Evolutionary conservation across 805 yeast species (phyloP), one percentile per base, ranked within the genome.

Genomic region (Starmerella ratchasimensis): DNA sequence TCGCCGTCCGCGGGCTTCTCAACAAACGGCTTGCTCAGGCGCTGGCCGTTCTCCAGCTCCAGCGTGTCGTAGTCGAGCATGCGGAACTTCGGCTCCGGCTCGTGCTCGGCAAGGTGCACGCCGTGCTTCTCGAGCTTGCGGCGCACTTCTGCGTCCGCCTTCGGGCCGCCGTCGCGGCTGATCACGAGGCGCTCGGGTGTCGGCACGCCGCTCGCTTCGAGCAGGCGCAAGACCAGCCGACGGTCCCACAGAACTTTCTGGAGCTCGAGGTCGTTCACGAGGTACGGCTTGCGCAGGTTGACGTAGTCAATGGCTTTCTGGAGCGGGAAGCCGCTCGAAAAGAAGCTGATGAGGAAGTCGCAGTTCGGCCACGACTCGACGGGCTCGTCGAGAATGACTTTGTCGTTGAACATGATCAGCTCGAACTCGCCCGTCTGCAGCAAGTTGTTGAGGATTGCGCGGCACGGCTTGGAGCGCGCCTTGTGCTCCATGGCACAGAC

Each of bases 1-100:
- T 90, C 99, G 38, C 99, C 99, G 58, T 90, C 95, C 3, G 86
- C 97, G 1, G 99, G 99, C 50, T 90, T 90, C 58, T 90, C 99
- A 24, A 90, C 98, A 65, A 76, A 90, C 5, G 99, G 99, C 56
- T 90, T 90, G 28, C 65, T 67, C 62, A 90, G 62, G 7, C 64
- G 62, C 50, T 71, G 58, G 9, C 46, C 49, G 22, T 37, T 39
- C 7, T 93, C 95, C 48, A 80, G 72, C 17, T 80, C 90, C 2
- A 94, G 76, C 43, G 88, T 93, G 37, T 80, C 90, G 55, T 82
- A 93, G 20, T 80, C 60, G n/a, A 58, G 39, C 97, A 90, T 83
- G 47, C 68, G 68, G 88, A 94, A 83, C 34, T 67, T 62, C 36
- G 52, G 50, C 9, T 59, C 56, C 0, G 93, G 90, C 56, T 82